Evolutionary conservation across 1,139 yeast species (phyloP).

Genomic region (Candida sanyaensis): DNA sequence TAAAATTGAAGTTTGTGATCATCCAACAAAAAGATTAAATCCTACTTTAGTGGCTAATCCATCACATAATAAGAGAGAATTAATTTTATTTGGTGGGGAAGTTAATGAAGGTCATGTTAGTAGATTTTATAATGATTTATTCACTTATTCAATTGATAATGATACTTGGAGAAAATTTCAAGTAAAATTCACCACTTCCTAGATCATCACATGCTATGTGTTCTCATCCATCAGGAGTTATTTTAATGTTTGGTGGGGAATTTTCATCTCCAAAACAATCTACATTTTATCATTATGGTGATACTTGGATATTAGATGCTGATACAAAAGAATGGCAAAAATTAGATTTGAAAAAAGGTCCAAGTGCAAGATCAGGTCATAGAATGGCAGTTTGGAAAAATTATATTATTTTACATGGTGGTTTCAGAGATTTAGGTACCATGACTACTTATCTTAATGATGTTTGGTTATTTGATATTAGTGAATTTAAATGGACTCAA

Average conservation of each 20-base stretch:
- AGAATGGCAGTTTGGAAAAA: conserved; percentile 92
- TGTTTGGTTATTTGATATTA: conserved; percentile 89
- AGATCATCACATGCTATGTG: conserved; percentile 94
- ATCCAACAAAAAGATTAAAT: conserved; percentile 72
- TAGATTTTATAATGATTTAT: conserved; percentile 79
- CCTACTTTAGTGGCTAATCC: conserved; percentile 79
- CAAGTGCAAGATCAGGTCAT: conserved; percentile 90
- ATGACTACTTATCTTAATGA: conserved; percentile 84
- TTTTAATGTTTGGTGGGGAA: conserved; percentile 92
- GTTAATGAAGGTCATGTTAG: conserved; percentile 53
- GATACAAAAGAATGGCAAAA: conserved; percentile 88
- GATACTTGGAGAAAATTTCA: conserved; percentile 77
- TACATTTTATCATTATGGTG: conserved; percentile 95
- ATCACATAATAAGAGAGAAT: conserved; percentile 71
- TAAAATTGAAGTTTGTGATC: conserved; percentile 52
- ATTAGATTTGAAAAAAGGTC: conserved; percentile 68
- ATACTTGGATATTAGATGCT: conserved; percentile 90
- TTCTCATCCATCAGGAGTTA: conserved; percentile 86
- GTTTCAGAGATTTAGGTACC: conserved; percentile 86
- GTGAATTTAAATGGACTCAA: conserved; percentile 88
- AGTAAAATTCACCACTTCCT: conserved; percentile 92
- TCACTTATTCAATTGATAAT: conserved; percentile 71
- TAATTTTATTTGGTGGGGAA: conserved; percentile 91
- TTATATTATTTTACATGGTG: conserved; percentile 82
- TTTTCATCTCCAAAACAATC: conserved; percentile 95